Evolutionary conservation across 768 basidiomycete genomes (phyloP), one percentile per base, ranked within the genome.

Genomic region (Pisolithus microcarpus): DNA sequence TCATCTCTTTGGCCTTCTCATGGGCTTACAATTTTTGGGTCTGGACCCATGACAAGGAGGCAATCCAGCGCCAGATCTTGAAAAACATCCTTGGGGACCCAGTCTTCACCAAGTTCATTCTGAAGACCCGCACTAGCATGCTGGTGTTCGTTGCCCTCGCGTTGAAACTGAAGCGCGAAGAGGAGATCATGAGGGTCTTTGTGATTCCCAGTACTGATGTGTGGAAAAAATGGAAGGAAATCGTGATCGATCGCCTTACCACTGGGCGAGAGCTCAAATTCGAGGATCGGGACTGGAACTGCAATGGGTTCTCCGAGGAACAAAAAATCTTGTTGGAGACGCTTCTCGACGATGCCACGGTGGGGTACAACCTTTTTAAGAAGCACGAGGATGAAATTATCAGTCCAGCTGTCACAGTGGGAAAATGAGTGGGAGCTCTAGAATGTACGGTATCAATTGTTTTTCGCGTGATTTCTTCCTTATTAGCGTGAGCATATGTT

Each of bases 21-120:
- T 70, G 69, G 69, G 24, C 19, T 2, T 69, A 71, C 53, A 70
- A 64, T 16, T 60, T 55, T n/a, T 53, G 50, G 21, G 48, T 68
- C 23, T 64, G 64, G 1, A 65, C 62, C 19, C 52, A 72, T 64
- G 68, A 72, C 28, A 56, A 52, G 5, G 57, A 58, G 19, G 43
- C 31, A 16, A 39, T 58, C 5, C 59, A 70, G 55, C 51, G 49
- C 43, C n/a, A 58, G 7, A 39, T 65, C 7, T 47, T 65, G n/a
- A 10, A 8, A 11, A n/a, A 46, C 4, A 16, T 28, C 21, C 44
- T 46, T 13, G 9, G 18, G 8, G 0, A 3, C 7, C 18, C 28
- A 21, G 7, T 1, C 0, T 6, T 46, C 28, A 46, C 13, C 16
- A 52, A 52, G 15, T 51, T 43, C 19, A 21, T 43, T 7, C 50